Conservation (phyloP, 2,329 filamentous ascomycete genomes). For the Aspergillus aculeatinus region DNA sequence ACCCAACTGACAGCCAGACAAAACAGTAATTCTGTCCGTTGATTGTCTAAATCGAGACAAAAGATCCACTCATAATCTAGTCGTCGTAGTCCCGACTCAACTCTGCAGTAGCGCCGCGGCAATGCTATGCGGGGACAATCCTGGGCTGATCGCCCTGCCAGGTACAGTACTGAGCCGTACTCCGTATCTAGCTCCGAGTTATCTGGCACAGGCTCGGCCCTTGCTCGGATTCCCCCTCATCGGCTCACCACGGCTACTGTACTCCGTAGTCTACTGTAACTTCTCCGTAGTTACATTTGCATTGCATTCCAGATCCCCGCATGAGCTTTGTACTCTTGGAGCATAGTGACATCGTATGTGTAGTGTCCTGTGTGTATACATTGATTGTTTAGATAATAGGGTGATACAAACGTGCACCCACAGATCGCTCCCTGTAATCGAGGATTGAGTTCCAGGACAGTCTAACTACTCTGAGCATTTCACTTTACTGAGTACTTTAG, state of each 20-base stretch:
- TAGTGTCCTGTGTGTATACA: no score
- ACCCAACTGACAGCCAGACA: no score
- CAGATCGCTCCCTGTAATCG: no score
- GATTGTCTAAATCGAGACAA: neutral
- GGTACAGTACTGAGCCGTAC: neutral
- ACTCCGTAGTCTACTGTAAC: no score
- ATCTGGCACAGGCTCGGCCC: neutral
- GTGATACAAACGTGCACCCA: no score
- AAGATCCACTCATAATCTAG: neutral
- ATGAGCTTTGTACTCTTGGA: neutral
- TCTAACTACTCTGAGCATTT: no score
- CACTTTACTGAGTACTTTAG: no score
- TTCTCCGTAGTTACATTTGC: no score
- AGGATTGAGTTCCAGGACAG: no score
- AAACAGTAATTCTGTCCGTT: slow-evolving; percentile 6
- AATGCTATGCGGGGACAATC: neutral
- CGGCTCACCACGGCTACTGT: no score
- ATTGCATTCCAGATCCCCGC: slow-evolving; percentile 3
- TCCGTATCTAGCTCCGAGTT: neutral
- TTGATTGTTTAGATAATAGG: no score
- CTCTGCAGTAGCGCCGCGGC: neutral
- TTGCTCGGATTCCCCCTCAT: slow-evolving; percentile 7
- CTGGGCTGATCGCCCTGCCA: neutral
- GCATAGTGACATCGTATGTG: no score
- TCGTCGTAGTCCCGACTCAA: neutral